phyloP scores from a whole-genome alignment of 371 early-diverging fungal genomes.

The Syncephalastrum contaminatum region DNA sequence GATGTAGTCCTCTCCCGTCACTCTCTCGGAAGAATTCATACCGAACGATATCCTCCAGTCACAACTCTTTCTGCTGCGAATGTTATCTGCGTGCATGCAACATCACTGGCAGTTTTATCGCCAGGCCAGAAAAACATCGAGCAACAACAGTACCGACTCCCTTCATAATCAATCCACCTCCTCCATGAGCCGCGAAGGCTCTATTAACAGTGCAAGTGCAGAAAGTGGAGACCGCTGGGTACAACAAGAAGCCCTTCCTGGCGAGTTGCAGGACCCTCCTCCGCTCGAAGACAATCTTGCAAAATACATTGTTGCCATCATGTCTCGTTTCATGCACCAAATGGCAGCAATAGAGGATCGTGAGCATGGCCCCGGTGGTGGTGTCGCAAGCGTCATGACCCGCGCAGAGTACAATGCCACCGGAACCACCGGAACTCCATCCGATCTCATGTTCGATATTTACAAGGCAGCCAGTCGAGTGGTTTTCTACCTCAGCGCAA shows the following conservation, averaged over 20 bases:
- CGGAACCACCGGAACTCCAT: constrained; percentile 25
- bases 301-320: constrained; percentile 60
- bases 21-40: constrained; percentile 52
- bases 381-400: constrained; percentile 52
- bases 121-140: constrained; percentile 23
- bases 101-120: constrained; percentile 70
- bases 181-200: constrained; percentile 20
- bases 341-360: constrained; percentile 42
- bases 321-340: constrained; percentile 68
- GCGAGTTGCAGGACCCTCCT: constrained; percentile 66
- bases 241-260: constrained; percentile 18
- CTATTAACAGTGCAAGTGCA: constrained; percentile 12
- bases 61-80: constrained; percentile 70
- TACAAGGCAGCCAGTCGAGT: constrained; percentile 74
- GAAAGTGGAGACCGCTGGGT: constrained; percentile 22
- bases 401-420: constrained; percentile 43
- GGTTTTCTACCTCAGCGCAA: constrained; percentile 75
- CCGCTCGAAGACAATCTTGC: constrained; percentile 73
- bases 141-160: constrained; percentile 2
- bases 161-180: constrained; percentile 3
- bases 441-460: constrained; percentile 62
- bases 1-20: constrained; percentile 31
- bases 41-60: constrained; percentile 67
- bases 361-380: constrained; percentile 30
- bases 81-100: constrained; percentile 73